Conservation (phyloP, 371 early-diverging fungal species). For the Rhizopus delemar region DNA sequence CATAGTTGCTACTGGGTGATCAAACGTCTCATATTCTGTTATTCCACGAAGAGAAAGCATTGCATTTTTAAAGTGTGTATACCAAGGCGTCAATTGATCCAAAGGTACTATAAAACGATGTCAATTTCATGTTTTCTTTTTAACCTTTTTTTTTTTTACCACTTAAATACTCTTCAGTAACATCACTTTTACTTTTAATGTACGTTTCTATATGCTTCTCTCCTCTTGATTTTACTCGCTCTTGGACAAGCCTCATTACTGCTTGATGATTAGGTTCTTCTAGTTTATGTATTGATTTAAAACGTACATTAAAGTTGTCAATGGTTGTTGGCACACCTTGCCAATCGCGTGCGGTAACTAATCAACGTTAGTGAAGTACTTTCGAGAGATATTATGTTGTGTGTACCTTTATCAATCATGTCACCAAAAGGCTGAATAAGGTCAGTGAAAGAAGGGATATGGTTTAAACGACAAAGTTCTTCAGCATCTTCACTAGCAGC, state of each 20-base stretch:
- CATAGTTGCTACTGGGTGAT: conserved; percentile 87
- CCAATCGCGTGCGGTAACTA: conserved; percentile 72
- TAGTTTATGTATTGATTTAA: conserved; percentile 59
- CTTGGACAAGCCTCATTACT: conserved; percentile 57
- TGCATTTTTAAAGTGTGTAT: conserved; percentile 69
- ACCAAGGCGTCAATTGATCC: conserved; percentile 85
- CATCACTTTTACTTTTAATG: conserved; percentile 43
- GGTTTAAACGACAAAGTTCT: conserved; percentile 67
- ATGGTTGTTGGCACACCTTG: conserved; percentile 64
- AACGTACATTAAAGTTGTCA: conserved; percentile 73
- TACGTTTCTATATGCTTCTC: conserved; percentile 18
- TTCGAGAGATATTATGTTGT: conserved; percentile 41
- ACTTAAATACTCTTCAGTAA: conserved; percentile 49
- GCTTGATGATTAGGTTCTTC: conserved; percentile 61
- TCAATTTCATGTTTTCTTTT: background rate
- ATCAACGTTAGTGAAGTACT: background rate
- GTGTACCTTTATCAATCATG: conserved; percentile 63
- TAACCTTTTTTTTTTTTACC: conserved; percentile 39
- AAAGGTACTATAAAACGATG: conserved; percentile 32
- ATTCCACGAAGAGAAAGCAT: conserved; percentile 67
- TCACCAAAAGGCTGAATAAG: conserved; percentile 84
- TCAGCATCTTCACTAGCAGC: conserved; percentile 74
- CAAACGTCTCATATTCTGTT: conserved; percentile 91
- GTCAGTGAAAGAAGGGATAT: conserved; percentile 70
- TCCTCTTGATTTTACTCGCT: conserved; percentile 46